A percentile compares a stretch with the other conserved stretches of the same genome.
Conservation (phyloP, 2,329 filamentous ascomycete genomes). For the Sporothrix pseudoabietina region DNA sequence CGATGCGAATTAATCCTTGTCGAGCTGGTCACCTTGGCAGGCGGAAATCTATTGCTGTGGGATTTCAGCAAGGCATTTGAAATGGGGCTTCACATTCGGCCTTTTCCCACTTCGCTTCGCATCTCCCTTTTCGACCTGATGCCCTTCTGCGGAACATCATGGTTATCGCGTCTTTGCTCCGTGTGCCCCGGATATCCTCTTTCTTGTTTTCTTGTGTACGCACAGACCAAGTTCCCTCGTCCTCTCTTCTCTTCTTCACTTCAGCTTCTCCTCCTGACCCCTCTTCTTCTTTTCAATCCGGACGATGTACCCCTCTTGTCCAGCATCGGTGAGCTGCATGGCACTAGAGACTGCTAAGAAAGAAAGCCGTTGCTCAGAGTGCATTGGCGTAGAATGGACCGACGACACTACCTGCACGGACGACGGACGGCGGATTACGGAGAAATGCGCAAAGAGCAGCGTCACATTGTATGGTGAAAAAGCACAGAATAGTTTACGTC, state of each 20-base stretch:
- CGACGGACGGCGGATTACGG: background rate
- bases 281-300: background rate
- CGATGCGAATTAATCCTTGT: background rate
- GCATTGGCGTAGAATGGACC: background rate
- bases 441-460: background rate
- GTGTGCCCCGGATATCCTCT: background rate
- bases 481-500: background rate
- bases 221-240: constrained; percentile 9
- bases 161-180: background rate
- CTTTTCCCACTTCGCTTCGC: constrained; percentile 1
- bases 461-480: constrained; percentile 14
- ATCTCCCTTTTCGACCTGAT: background rate
- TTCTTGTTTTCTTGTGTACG: background rate
- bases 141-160: background rate
- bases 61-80: background rate
- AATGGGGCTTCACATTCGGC: background rate
- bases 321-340: constrained; percentile 27
- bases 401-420: background rate
- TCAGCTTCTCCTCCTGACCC: background rate
- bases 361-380: background rate
- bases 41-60: background rate
- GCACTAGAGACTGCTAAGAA: background rate
- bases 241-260: background rate
- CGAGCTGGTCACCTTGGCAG: background rate
- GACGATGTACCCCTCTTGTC: background rate